Percentiles rank a stretch among this genome's conserved stretches.
These are phyloP conservation scores for Xylaria sp. DNA, from an alignment of 2,329 filamentous ascomycete species.

Conservation along the genomic window DNA sequence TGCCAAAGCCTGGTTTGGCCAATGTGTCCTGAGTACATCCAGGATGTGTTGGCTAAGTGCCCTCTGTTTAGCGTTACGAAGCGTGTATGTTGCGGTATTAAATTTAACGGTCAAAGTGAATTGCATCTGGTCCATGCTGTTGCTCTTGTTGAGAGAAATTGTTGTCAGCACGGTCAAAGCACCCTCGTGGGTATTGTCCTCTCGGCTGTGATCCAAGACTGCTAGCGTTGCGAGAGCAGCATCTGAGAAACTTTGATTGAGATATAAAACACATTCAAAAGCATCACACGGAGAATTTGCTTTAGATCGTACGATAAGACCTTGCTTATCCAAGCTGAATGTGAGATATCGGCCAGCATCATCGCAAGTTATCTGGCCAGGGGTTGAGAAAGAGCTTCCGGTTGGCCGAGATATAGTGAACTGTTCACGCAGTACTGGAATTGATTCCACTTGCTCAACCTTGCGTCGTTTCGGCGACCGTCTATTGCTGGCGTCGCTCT, in stretches of 20 bases:
- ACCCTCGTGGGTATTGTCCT: slow-evolving; percentile 37
- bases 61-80: slow-evolving; percentile 50
- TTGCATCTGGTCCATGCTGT: slow-evolving; percentile 46
- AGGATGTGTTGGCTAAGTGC: slow-evolving; percentile 53
- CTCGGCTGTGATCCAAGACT: slow-evolving; percentile 35
- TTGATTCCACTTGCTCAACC: slow-evolving; percentile 36
- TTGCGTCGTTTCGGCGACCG: slow-evolving; percentile 42
- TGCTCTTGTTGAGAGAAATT: slow-evolving; percentile 48
- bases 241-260: slow-evolving; percentile 32
- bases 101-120: slow-evolving; percentile 56
- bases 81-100: slow-evolving; percentile 54
- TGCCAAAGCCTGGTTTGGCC: background rate
- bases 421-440: slow-evolving; percentile 40
- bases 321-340: slow-evolving; percentile 16
- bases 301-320: slow-evolving; percentile 35
- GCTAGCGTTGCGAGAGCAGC: slow-evolving; percentile 28
- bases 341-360: slow-evolving; percentile 38
- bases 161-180: slow-evolving; percentile 52
- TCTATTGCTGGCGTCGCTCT: slow-evolving; percentile 20
- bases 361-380: slow-evolving; percentile 22
- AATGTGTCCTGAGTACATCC: slow-evolving; percentile 48
- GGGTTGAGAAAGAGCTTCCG: background rate
- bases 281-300: slow-evolving; percentile 20
- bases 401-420: slow-evolving; percentile 39
- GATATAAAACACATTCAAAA: slow-evolving; percentile 34